Evolutionary conservation across 139 green algal species (phyloP), one percentile per base, ranked within the genome.

Genomic region (Limnomonas spitsbergensis): DNA sequence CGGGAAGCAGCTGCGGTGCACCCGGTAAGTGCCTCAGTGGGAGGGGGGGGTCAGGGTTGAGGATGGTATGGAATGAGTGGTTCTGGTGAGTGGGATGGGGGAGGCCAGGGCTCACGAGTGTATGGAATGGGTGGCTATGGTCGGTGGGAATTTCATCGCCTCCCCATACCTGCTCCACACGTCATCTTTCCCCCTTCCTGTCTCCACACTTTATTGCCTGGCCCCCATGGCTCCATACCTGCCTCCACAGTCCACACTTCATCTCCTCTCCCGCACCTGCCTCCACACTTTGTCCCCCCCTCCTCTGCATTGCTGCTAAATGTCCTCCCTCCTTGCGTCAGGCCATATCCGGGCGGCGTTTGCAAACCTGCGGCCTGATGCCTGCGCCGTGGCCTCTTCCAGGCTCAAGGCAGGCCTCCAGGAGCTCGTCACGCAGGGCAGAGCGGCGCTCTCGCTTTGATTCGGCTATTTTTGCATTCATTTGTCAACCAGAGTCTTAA

Each of bases 1-100:
- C 94, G 0, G 94, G 95, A 14, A 91, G 82, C n/a, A 79, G 88
- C 0, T 97, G 92, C 76, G 95, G 94, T 27, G 66, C 47, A 24
- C 90, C 91, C n/a, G 94, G 94, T 81, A 52, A 53, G 79, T 72
- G 26, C n/a, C n/a, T n/a, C n/a, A n/a, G n/a, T n/a, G n/a, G n/a
- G n/a, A n/a, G n/a, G n/a, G n/a, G n/a, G n/a, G n/a, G n/a, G n/a
- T n/a, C n/a, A n/a, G n/a, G 26, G 14, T 61, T 61, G 14, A 61
- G 47, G 47, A 61, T 61, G 14, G 29, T 72, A 36, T 39, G 26
- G 27, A 39, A 34, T 72, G 61, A 36, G 61, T 72, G 61, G 20
- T 61, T 29, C 47, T 20, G 14, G 47, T 14, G 14, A 61, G 47
- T 61, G 20, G 47, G 47, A 20, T 61, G 47, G 47, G 47, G 14